Evolutionary conservation across 2,329 filamentous ascomycete species (phyloP).

Genomic region (Aspergillus arachidicola): DNA sequence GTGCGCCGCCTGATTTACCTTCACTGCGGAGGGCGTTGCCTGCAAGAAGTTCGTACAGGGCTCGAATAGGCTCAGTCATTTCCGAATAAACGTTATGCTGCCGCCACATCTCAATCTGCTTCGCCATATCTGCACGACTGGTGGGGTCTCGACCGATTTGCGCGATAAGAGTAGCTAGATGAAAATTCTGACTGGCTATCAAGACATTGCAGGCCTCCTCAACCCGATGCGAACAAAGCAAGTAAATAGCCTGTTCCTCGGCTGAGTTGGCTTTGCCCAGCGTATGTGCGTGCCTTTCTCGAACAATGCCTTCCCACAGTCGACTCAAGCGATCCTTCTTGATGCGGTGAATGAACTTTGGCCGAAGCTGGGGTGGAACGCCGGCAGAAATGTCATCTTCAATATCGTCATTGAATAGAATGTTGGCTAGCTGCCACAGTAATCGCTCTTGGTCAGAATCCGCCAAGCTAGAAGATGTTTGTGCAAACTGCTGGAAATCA

Average conservation of each 20-base stretch:
- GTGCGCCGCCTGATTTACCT: slow-evolving; percentile 69
- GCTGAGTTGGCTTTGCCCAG: slow-evolving; percentile 65
- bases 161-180: slow-evolving; percentile 80
- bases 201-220: slow-evolving; percentile 81
- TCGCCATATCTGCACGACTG: slow-evolving; percentile 72
- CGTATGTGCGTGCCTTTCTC: slow-evolving; percentile 68
- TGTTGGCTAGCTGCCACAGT: slow-evolving; percentile 83
- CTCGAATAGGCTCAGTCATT: slow-evolving; percentile 79
- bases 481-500: slow-evolving; percentile 37
- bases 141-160: slow-evolving; percentile 74
- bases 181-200: slow-evolving; percentile 74
- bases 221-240: slow-evolving; percentile 76
- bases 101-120: slow-evolving; percentile 83
- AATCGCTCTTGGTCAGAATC: slow-evolving; percentile 40
- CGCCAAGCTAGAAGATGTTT: slow-evolving; percentile 30
- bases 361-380: slow-evolving; percentile 42
- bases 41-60: slow-evolving; percentile 84
- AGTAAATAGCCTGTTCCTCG: slow-evolving; percentile 83
- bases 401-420: slow-evolving; percentile 76
- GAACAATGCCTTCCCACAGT: slow-evolving; percentile 45
- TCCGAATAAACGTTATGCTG: slow-evolving; percentile 82
- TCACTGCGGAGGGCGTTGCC: slow-evolving; percentile 85
- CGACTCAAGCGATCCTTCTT: slow-evolving; percentile 51
- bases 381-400: slow-evolving; percentile 49
- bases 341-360: slow-evolving; percentile 47